Conservation (phyloP, 1,139 yeast species). For the Geotrichum australiense region DNA sequence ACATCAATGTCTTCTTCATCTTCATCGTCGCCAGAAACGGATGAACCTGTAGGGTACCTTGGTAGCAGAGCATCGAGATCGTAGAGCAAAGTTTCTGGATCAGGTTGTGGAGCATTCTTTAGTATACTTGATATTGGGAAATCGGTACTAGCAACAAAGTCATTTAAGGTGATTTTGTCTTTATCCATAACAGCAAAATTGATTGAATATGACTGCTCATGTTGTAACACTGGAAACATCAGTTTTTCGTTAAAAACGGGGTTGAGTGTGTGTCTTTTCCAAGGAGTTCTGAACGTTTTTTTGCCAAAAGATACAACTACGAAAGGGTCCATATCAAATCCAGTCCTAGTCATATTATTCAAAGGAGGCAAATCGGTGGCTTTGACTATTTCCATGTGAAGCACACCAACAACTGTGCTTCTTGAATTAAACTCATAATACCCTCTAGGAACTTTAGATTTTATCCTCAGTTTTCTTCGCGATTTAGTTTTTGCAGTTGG, state of each 20-base stretch:
- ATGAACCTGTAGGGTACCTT: slow-evolving; percentile 2
- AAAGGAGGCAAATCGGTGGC: slow-evolving; percentile 46
- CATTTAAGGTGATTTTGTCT: slow-evolving; percentile 76
- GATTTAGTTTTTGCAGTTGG: slow-evolving; percentile 7
- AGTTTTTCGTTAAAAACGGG: slow-evolving; percentile 78
- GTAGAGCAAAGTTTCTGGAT: slow-evolving; percentile 29
- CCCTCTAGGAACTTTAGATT: slow-evolving; percentile 14
- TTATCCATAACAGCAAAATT: slow-evolving; percentile 73
- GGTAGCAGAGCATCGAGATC: slow-evolving; percentile 20
- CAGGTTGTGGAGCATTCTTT: slow-evolving; percentile 32
- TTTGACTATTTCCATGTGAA: slow-evolving; percentile 66
- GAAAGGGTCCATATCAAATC: slow-evolving; percentile 94
- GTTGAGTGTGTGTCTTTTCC: slow-evolving; percentile 73
- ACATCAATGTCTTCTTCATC: not conserved
- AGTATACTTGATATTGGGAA: slow-evolving; percentile 48
- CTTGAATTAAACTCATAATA: slow-evolving; percentile 32
- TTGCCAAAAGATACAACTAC: slow-evolving; percentile 87
- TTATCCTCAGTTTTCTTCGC: slow-evolving; percentile 6
- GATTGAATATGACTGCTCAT: slow-evolving; percentile 58
- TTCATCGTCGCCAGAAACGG: slow-evolving; percentile 5
- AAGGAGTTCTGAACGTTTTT: slow-evolving; percentile 77
- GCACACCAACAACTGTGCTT: slow-evolving; percentile 56
- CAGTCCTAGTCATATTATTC: slow-evolving; percentile 45
- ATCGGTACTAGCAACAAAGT: slow-evolving; percentile 62
- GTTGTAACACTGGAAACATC: slow-evolving; percentile 65